Evolutionary conservation across 2,329 filamentous ascomycete genomes (phyloP), one percentile per base, ranked within the genome.

Genomic region (Teratosphaeria pseudoeucalypti): DNA sequence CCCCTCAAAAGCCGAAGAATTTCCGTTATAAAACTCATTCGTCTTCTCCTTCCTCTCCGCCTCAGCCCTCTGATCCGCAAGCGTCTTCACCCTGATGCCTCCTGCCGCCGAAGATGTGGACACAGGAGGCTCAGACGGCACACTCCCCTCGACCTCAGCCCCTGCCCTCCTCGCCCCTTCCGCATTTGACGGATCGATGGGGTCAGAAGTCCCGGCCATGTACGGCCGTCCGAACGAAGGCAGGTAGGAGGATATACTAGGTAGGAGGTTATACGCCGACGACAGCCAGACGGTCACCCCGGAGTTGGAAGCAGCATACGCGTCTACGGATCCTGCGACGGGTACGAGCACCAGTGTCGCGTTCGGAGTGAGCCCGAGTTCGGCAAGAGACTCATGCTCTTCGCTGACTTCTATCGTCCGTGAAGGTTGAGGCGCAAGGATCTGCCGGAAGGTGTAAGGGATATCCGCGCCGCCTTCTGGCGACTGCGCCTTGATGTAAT

Each of bases 401-500:
- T 96, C 91, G 0, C 82, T 80, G 4, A 86, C 82, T 37, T 87
- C 86, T 60, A 97, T 85, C 10, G 82, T 84, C 63, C 83, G 84
- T 71, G 87, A 94, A 1, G 90, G 89, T 23, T 85, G 76, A 0
- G 92, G 92, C 0, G 88, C 86, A 2, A 95, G 79, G 39, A 96
- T 85, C 55, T 95, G 84, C 69, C 91, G 90, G 75, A 97, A 92
- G 12, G 82, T 87, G 73, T 91, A 97, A 0, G 90, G 89, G n/a
- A 63, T 60, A 57, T 67, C 60, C 52, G 63, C 63, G 19, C 58
- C 60, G 23, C 80, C 81, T 52, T 83, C 81, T 23, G 54, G 57
- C 7, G 56, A 34, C 2, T 62, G 61, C 6, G 66, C 11, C 73
- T 77, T 62, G 7, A 97, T 81, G 89, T 90, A 96, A 6, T 78